Evolutionary conservation across 192 early-diverging fungal genomes (phyloP), one percentile per base, ranked within the genome.

Genomic region (Coemansia sp.): DNA sequence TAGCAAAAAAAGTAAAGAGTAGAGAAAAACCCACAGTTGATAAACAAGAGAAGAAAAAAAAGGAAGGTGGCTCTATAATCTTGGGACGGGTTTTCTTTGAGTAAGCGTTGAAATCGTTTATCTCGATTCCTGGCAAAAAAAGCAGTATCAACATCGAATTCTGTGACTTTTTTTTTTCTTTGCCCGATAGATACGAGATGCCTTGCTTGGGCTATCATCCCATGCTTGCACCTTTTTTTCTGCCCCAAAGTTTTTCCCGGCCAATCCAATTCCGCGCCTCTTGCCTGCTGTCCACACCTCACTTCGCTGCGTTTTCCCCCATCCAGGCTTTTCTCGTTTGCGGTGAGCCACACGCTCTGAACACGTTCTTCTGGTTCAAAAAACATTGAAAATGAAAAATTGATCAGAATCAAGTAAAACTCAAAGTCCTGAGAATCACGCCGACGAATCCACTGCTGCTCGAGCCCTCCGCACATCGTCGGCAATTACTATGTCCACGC

Each of bases 401-500:
- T 33, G 16, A 30, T 30, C 51, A 29, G 12, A 54, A 29, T 29
- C 7, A 45, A 45, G 31, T 33, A 29, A 57, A 29, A 33, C 31
- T 31, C 20, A 4, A 10, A 22, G 20, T 10, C 5, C 18, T 17
- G 33, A 4, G 25, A 31, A 20, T 18, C 40, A 4, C 55, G 29
- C 36, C 16, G 55, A 33, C 16, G 55, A 33, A 52, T 45, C 56
- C 11, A 75, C 28, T 5, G 72, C 82, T 34, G 83, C 77, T 40
- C 84, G 45, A 8, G 88, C 85, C 31, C 84, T 80, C 38, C 84
- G 69, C 29, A 89, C 85, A 30, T 85, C 84, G 67, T 91, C 86
- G 30, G 90, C 90, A 73, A 96, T 96, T 5, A 96, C 89, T 11
- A 90, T 89, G 76, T 96, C 93, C 5, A 96, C 92, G 38, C 91